A percentile compares a stretch with the other conserved stretches of the same genome.
phyloP scores from a whole-genome alignment of 192 early-diverging fungal genomes.

The Rhizophagus sp. region DNA sequence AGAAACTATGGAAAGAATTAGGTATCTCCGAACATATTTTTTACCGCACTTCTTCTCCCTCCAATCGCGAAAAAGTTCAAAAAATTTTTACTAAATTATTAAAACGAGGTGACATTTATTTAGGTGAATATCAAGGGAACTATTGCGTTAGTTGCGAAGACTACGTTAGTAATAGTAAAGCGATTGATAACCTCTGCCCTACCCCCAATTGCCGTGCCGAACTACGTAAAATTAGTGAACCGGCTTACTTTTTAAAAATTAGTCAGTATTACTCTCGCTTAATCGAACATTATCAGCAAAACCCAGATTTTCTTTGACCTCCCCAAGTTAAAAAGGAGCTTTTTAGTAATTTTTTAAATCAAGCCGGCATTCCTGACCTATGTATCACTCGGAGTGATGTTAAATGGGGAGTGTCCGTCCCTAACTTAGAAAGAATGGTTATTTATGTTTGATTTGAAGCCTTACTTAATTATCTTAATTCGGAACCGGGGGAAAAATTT shows the following conservation, averaged over 20 bases:
- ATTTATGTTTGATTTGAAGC: constrained; percentile 20
- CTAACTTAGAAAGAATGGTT: background rate
- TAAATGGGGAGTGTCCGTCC: background rate
- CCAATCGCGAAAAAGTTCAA: background rate
- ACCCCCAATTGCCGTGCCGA: background rate
- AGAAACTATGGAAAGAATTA: constrained; percentile 6
- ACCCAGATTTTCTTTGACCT: constrained; percentile 8
- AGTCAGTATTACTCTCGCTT: constrained; percentile 1
- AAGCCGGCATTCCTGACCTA: background rate
- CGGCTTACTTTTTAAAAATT: constrained; percentile 3
- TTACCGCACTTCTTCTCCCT: constrained; percentile 11
- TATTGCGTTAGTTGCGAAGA: constrained; percentile 12
- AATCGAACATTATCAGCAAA: background rate
- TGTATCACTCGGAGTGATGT: background rate
- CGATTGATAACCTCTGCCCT: background rate
- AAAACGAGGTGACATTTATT: background rate
- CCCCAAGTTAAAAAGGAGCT: background rate
- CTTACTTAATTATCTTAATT: constrained; percentile 14
- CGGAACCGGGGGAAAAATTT: background rate
- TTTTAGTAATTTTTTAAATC: constrained; percentile 5
- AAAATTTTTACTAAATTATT: constrained; percentile 17
- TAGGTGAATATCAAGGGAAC: constrained; percentile 7
- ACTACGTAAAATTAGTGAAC: constrained; percentile 6
- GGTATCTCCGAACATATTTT: constrained; percentile 1
- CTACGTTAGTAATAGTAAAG: background rate